Evolutionary conservation across 257 asterid species (phyloP).

Genomic region (Ballota nigra): DNA sequence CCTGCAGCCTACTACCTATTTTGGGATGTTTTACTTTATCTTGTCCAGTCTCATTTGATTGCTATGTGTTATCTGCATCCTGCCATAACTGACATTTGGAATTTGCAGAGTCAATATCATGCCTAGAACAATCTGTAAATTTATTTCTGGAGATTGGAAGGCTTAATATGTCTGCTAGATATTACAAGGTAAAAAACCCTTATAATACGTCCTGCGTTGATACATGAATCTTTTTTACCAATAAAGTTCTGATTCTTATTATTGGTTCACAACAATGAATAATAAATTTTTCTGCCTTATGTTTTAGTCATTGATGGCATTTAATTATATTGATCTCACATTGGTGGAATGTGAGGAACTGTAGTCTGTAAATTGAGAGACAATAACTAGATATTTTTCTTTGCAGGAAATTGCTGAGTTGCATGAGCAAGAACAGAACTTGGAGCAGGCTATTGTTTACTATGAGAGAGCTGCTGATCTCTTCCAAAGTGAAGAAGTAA

Average conservation of each 20-base stretch:
- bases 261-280: neutral
- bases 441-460: conserved; percentile 75
- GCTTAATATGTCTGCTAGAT: conserved; percentile 93
- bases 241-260: conserved; percentile 15
- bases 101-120: conserved; percentile 76
- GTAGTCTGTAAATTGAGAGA: neutral
- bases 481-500: conserved; percentile 80
- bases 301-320: neutral
- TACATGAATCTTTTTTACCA: neutral
- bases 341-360: conserved; percentile 3
- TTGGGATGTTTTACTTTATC: neutral
- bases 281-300: neutral
- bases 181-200: conserved; percentile 74
- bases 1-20: conserved; percentile 4
- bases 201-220: neutral
- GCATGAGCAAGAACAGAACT: conserved; percentile 76
- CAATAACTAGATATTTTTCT: conserved; percentile 11
- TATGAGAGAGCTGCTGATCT: conserved; percentile 93
- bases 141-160: conserved; percentile 89
- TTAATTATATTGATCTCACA: neutral
- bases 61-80: conserved; percentile 3
- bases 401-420: conserved; percentile 91
- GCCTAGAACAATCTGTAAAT: conserved; percentile 80
- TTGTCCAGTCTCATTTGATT: neutral
- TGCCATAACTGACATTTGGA: conserved; percentile 18